These are phyloP conservation scores for Ceriops tagal DNA, from an alignment of 345 rosid species.

Conservation along the genomic window DNA sequence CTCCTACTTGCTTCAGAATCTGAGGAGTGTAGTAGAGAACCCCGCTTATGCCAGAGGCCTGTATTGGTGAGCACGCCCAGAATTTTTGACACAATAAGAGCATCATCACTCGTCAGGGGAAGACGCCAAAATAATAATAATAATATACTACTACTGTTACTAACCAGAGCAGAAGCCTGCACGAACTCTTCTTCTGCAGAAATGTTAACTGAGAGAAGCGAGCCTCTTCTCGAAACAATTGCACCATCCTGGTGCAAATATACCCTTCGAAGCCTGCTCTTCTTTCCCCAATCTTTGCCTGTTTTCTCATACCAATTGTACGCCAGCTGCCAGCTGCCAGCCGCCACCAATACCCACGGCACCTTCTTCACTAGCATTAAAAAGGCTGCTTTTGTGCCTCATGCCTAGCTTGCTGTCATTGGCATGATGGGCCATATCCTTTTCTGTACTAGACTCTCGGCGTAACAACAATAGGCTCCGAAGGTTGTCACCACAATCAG, in stretches of 20 bases:
- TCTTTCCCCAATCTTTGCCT: conserved; percentile 26
- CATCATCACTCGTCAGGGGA: too few species aligned
- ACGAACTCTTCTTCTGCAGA: conserved; percentile 21
- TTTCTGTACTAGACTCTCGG: conserved; percentile 18
- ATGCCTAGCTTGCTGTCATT: conserved; percentile 7
- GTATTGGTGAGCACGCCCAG: neutral
- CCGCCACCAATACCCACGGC: conserved; percentile 39
- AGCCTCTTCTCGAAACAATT: conserved; percentile 20
- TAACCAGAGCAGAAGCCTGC: conserved; percentile 39
- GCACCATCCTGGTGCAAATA: conserved; percentile 36
- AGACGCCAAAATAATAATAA: too few species aligned
- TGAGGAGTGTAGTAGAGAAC: conserved; percentile 42
- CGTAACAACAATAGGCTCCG: conserved; percentile 31
- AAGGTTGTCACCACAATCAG: conserved; percentile 24
- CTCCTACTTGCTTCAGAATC: conserved; percentile 43
- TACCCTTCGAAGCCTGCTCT: conserved; percentile 32
- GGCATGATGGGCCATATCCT: conserved; percentile 4
- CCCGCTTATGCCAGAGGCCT: conserved; percentile 44
- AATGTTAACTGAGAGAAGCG: conserved; percentile 20
- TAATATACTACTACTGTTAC: neutral
- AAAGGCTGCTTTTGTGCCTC: conserved; percentile 19
- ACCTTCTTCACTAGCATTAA: conserved; percentile 18
- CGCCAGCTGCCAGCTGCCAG: conserved; percentile 51
- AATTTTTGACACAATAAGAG: too few species aligned
- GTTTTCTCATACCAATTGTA: conserved; percentile 27